phyloP scores from a whole-genome alignment of 495 filamentous ascomycete genomes.

The Podospora pseudopauciseta region DNA sequence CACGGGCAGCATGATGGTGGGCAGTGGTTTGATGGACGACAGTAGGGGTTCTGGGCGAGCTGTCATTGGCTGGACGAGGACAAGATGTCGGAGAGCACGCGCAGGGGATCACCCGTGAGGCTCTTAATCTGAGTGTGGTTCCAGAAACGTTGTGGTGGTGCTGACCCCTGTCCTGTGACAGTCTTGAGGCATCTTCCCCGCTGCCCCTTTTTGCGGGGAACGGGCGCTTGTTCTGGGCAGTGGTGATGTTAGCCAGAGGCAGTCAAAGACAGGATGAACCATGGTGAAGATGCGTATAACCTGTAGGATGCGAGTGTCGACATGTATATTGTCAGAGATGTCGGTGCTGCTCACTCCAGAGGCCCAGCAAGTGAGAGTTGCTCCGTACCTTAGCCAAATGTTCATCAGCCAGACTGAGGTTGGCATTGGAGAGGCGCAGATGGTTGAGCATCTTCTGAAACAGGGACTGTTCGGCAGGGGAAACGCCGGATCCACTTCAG shows the following conservation, averaged over 20 bases:
- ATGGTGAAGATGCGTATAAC: background rate
- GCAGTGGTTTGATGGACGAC: conserved; percentile 38
- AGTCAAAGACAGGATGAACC: background rate
- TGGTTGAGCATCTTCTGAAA: conserved; percentile 12
- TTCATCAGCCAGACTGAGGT: background rate
- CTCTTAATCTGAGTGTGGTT: conserved; percentile 23
- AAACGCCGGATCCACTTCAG: background rate
- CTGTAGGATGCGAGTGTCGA: background rate
- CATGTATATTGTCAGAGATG: background rate
- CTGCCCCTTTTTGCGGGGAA: conserved; percentile 17
- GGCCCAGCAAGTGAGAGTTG: too few species aligned
- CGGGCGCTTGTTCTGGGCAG: background rate
- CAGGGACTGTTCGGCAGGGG: conserved; percentile 4
- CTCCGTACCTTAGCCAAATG: too few species aligned
- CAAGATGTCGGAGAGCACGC: conserved; percentile 21
- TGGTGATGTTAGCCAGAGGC: background rate
- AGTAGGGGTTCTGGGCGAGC: conserved; percentile 13
- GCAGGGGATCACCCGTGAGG: conserved; percentile 29
- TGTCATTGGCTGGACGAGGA: conserved; percentile 32
- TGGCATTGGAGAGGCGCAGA: conserved; percentile 1
- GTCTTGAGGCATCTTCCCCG: conserved; percentile 40
- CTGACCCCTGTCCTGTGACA: conserved; percentile 49
- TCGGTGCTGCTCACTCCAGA: background rate
- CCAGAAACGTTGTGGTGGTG: conserved; percentile 13
- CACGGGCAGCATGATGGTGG: conserved; percentile 30